Percentiles rank a stretch among this genome's conserved stretches.
phyloP scores from a whole-genome alignment of 2,329 filamentous ascomycete genomes.

The Xylariales sp. region DNA sequence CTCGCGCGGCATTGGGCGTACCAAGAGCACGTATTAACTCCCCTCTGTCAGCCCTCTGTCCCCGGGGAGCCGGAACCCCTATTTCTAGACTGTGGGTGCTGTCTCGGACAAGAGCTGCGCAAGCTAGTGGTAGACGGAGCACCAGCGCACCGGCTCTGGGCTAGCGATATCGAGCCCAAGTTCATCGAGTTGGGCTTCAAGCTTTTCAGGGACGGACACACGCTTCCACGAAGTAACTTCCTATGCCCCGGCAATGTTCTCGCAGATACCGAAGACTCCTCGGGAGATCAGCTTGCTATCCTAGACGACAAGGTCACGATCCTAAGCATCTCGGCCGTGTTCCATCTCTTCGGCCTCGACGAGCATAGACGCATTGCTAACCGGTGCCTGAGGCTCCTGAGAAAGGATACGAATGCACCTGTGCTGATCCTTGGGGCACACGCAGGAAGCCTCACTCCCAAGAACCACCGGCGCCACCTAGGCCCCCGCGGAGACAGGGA shows the following conservation, averaged over 20 bases:
- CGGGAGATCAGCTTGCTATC: constrained; percentile 49
- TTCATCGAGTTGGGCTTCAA: constrained; percentile 57
- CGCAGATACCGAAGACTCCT: constrained; percentile 28
- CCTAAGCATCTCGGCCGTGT: constrained; percentile 50
- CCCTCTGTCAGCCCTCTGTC: constrained; percentile 48
- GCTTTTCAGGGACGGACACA: constrained; percentile 55
- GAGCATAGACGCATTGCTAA: constrained; percentile 48
- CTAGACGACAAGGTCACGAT: constrained; percentile 50
- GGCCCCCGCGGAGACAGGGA: constrained; percentile 36
- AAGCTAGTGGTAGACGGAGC: constrained; percentile 55
- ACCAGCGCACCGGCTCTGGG: constrained; percentile 47
- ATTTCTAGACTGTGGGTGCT: constrained; percentile 57
- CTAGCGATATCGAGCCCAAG: constrained; percentile 51
- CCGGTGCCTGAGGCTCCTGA: constrained; percentile 48
- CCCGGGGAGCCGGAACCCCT: constrained; percentile 41
- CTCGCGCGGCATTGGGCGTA: constrained; percentile 47
- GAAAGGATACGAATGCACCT: constrained; percentile 45
- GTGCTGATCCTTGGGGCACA: constrained; percentile 50
- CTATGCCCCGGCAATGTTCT: constrained; percentile 51
- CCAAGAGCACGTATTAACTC: constrained; percentile 45
- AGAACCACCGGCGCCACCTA: constrained; percentile 16
- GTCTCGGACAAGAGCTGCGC: constrained; percentile 57
- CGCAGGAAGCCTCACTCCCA: constrained; percentile 33
- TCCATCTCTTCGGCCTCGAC: constrained; percentile 55
- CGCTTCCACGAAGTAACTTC: constrained; percentile 50